phyloP scores from a whole-genome alignment of 805 yeast genomes.

The Myxozyma kluyveri region DNA sequence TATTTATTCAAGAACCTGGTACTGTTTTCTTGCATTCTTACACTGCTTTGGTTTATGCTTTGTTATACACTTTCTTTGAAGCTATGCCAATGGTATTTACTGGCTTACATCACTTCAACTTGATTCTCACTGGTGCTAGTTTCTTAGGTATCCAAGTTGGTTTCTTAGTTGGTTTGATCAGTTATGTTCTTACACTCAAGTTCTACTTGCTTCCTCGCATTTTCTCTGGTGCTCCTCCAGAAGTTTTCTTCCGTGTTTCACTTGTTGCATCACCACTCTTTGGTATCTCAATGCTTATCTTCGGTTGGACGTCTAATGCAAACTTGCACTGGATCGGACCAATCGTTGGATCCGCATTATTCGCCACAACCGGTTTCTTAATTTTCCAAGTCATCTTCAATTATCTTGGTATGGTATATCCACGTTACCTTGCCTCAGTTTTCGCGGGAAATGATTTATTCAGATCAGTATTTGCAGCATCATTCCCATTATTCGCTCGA shows the following conservation, averaged over 20 bases:
- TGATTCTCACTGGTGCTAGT: constrained; percentile 49
- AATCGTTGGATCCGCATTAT: constrained; percentile 45
- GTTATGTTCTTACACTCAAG: background rate
- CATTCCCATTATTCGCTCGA: constrained; percentile 63
- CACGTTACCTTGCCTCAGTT: constrained; percentile 53
- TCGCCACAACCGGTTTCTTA: constrained; percentile 43
- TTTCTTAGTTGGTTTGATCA: constrained; percentile 32
- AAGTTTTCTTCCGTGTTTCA: constrained; percentile 10
- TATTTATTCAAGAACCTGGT: constrained; percentile 54
- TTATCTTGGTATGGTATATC: constrained; percentile 51
- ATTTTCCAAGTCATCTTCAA: constrained; percentile 54
- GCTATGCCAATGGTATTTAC: constrained; percentile 57
- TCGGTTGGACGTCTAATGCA: constrained; percentile 50
- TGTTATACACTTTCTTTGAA: constrained; percentile 57
- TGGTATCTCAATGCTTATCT: constrained; percentile 48
- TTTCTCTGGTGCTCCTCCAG: constrained; percentile 13
- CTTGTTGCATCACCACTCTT: constrained; percentile 31
- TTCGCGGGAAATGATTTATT: constrained; percentile 57
- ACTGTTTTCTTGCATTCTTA: constrained; percentile 54
- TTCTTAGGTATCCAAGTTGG: constrained; percentile 52
- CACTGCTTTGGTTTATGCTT: constrained; percentile 52
- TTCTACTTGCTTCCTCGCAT: constrained; percentile 1
- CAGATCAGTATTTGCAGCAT: constrained; percentile 54
- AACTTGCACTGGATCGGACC: constrained; percentile 52
- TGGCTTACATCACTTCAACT: constrained; percentile 48